Evolutionary conservation across 2,329 filamentous ascomycete species (phyloP), one percentile per base, ranked within the genome.

Genomic region (Colletotrichum caudatum): DNA sequence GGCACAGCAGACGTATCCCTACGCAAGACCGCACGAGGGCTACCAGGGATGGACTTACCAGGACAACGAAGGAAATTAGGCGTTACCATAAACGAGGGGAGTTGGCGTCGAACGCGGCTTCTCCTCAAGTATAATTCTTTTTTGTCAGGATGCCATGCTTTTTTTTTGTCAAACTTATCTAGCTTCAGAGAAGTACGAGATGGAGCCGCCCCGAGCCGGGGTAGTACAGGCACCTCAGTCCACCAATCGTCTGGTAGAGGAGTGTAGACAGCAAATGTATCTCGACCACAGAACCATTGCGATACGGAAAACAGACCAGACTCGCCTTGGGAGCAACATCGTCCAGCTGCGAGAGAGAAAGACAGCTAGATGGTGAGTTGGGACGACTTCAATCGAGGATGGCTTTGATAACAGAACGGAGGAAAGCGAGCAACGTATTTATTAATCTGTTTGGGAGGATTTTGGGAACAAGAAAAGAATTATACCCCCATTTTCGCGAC

Each of bases 1-100:
- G 86, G 46, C 14, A 23, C 82, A 83, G 44, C 83, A 84, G 57
- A 78, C 82, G 37, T 85, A 84, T 62, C 76, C 81, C n/a, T 85
- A 84, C 73, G 65, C 79, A 35, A 84, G 81, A 74, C 75, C 77
- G n/a, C 71, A 73, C 37, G 83, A 82, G 4, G 70, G 78, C 3
- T 85, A 83, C 73, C 78, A 78, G 16, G 78, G 76, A n/a, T 84
- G 82, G 81, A 76, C 74, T 51, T 82, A 82, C 59, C 78, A 77
- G 7, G 77, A 79, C 20, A 51, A n/a, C 44, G 18, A 64, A 37
- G 59, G n/a, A 23, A 59, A 66, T 14, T 46, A 35, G 29, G 1
- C 7, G 23, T 14, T 56, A 5, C 23, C 35, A 35, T n/a, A 20
- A 9, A 9, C 16, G 9, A 53, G 1, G 5, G 1, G 5, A n/a